Evolutionary conservation across 352 stramenopile genomes (phyloP).

Genomic region (Globisporangium orthogonon): DNA sequence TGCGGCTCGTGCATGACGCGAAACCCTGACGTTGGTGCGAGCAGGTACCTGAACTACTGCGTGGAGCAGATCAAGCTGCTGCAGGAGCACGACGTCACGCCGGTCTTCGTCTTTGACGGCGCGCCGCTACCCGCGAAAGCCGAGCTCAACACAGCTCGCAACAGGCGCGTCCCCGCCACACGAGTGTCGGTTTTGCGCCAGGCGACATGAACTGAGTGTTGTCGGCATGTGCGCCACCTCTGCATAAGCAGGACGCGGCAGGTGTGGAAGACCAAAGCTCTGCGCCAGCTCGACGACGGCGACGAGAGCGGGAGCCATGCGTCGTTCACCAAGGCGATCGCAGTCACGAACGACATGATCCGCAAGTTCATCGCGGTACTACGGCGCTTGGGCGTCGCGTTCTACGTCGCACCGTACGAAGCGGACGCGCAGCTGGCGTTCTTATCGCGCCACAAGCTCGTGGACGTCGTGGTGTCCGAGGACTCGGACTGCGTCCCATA

Average conservation of each 20-base stretch:
- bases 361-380: slow-evolving; percentile 59
- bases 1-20: no score
- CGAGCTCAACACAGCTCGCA: slow-evolving; percentile 39
- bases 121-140: slow-evolving; percentile 86
- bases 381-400: slow-evolving; percentile 72
- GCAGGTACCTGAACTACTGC: slow-evolving; percentile 82
- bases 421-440: slow-evolving; percentile 96
- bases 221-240: neutral
- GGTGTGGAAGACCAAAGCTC: slow-evolving; percentile 38
- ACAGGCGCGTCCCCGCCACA: slow-evolving; percentile 22
- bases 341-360: slow-evolving; percentile 73
- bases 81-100: slow-evolving; percentile 72
- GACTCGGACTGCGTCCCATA: slow-evolving; percentile 96
- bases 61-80: slow-evolving; percentile 88
- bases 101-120: slow-evolving; percentile 93
- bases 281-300: slow-evolving; percentile 17
- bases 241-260: slow-evolving; percentile 21
- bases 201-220: neutral
- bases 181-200: neutral
- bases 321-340: slow-evolving; percentile 46
- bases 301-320: slow-evolving; percentile 17
- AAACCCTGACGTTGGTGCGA: neutral
- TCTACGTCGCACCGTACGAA: slow-evolving; percentile 96
- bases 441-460: slow-evolving; percentile 74
- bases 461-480: slow-evolving; percentile 95